Evolutionary conservation across 139 green algal species (phyloP), one percentile per base, ranked within the genome.

Genomic region (Closterium sp.): DNA sequence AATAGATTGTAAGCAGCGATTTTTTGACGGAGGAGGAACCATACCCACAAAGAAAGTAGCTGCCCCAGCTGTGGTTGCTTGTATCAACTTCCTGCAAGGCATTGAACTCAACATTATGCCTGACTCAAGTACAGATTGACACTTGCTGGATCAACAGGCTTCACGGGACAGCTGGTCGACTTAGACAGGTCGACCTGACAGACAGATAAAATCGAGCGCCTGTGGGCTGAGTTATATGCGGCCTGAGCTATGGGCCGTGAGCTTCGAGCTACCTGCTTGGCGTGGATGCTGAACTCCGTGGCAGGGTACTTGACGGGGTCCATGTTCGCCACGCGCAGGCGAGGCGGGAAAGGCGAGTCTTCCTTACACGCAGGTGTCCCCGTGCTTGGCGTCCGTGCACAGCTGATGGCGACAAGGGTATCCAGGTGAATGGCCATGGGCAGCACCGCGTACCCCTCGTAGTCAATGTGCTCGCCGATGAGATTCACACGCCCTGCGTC

Each of bases 401-500:
- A 73, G 50, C 50, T 21, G 9, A 94, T 86, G 22, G 91, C 92
- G 29, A 96, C 94, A 86, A 96, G 96, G 70, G 93, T 96, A 62
- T 95, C 91, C 11, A 94, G 50, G 42, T 31, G 91, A 89, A 99
- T 98, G n/a, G 98, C 98, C 98, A 99, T 99, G 32, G 98, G 98
- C 84, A 99, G 96, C 87, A 99, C 98, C 10, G 95, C 97, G 91
- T 99, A 99, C 1, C 98, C 98, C 91, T 99, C 97, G 90, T 99
- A 99, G 92, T 99, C 98, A 89, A 99, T 99, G 92, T 99, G 98
- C 95, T 99, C 98, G 17, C 98, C 98, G 79, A 99, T 99, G 13
- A 99, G 92, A 95, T 99, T 99, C 17, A 99, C 98, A 0, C 98
- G 96, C 2, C 98, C 98, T 97, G 96, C 89, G 87, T 30, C 7